Evolutionary conservation across 2,329 filamentous ascomycete genomes (phyloP), one percentile per base, ranked within the genome.

Genomic region (Claviceps sp.): DNA sequence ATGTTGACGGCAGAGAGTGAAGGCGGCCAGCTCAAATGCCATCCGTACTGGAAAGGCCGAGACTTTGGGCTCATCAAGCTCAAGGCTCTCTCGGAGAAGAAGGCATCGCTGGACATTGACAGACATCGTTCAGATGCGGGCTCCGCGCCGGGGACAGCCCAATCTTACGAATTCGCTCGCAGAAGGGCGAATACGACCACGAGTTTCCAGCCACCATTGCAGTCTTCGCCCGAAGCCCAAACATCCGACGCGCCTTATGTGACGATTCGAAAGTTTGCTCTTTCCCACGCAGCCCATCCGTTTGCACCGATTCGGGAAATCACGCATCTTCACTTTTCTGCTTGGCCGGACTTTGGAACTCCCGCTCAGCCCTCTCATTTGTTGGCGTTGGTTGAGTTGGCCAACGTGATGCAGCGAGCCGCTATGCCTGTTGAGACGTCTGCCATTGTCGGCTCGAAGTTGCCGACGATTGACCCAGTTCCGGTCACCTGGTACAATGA

Each of bases 271-370:
- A 93, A 93, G 64, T 93, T 97, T 61, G 85, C 87, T 0, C 71
- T 98, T 30, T 84, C 82, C 1, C 88, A 97, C 63, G 72, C 81
- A 2, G 73, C 78, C 1, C 78, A 86, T 53, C 90, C 91, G 0
- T 96, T 95, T 62, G 80, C 82, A 20, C 87, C 89, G 0, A 85
- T 95, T 58, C 85, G 91, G 24, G 90, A 97, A 67, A 85, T 98
- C 55, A 96, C 90, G 0, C 93, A 98, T 60, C 72, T 98, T 14
- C 90, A 97, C 63, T 97, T 96, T 65, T 82, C 89, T 0, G 84
- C 85, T n/a, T 98, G 93, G 93, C 93, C 93, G 0, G 93, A 98
- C 63, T 96, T 97, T 67, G 93, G 93, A 20, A 85, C 89, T 0
- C 91, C 91, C 0, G 89, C 93, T 0, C 86, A 94, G 61, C 89